Evolutionary conservation across 805 yeast species (phyloP).

Genomic region (Kregervanrija pseudodelftensis): DNA sequence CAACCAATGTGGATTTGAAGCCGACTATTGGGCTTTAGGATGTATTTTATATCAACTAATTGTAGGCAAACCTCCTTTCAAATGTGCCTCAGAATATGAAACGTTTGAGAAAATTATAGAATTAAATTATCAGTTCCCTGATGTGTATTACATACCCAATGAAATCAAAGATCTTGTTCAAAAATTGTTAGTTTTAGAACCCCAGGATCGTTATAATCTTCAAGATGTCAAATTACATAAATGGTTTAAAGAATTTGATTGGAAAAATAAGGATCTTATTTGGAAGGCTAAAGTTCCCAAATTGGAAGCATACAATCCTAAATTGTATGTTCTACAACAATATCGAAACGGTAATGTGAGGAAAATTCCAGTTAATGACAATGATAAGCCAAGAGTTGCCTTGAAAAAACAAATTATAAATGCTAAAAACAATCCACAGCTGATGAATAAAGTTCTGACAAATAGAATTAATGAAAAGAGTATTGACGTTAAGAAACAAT

Average conservation of each 20-base stretch:
- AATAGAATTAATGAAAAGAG: slow-evolving; percentile 27
- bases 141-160: slow-evolving; percentile 51
- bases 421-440: slow-evolving; percentile 26
- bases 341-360: not conserved
- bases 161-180: slow-evolving; percentile 59
- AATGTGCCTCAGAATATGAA: slow-evolving; percentile 75
- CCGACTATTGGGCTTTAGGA: slow-evolving; percentile 93
- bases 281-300: slow-evolving; percentile 70
- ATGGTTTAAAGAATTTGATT: slow-evolving; percentile 65
- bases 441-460: slow-evolving; percentile 28
- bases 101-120: slow-evolving; percentile 85
- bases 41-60: slow-evolving; percentile 80
- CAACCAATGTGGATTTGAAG: slow-evolving; percentile 74
- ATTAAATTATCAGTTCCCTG: slow-evolving; percentile 64
- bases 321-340: slow-evolving; percentile 16
- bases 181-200: slow-evolving; percentile 63
- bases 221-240: slow-evolving; percentile 53
- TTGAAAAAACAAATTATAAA: slow-evolving; percentile 25
- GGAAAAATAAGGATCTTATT: slow-evolving; percentile 55
- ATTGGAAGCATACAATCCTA: slow-evolving; percentile 55
- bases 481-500: slow-evolving; percentile 19
- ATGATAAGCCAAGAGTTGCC: slow-evolving; percentile 4
- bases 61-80: slow-evolving; percentile 83
- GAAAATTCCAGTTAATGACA: slow-evolving; percentile 4
- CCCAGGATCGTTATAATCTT: slow-evolving; percentile 55